Evolutionary conservation across 257 asterid species (phyloP).

Genomic region (Prunella vulgaris): DNA sequence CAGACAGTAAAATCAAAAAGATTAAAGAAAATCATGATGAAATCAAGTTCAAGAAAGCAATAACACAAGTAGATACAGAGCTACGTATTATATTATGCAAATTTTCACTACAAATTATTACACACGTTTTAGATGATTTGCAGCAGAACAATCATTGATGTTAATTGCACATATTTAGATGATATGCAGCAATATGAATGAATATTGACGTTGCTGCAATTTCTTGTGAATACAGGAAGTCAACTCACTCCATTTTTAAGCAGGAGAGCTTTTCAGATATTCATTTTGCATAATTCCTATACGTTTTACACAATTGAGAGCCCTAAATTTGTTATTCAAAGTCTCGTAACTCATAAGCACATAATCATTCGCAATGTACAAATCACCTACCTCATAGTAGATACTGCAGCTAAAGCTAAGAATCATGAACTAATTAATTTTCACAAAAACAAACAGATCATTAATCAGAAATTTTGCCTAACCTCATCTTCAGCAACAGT

Average conservation of each 20-base stretch:
- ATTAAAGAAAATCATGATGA: neutral
- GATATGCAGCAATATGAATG: too few relatives aligned
- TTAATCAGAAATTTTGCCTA: neutral
- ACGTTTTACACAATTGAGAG: neutral
- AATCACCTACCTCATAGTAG: neutral
- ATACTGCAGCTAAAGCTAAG: neutral
- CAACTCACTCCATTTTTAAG: constrained; percentile 23
- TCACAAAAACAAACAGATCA: neutral
- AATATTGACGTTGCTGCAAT: too few relatives aligned
- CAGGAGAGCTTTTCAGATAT: neutral
- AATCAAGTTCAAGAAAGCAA: neutral
- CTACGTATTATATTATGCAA: neutral
- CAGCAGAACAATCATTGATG: too few relatives aligned
- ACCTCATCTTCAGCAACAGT: constrained; percentile 94
- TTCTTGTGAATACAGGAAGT: constrained; percentile 4
- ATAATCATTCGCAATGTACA: neutral
- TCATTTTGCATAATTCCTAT: neutral
- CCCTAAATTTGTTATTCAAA: neutral
- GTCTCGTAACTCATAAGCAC: neutral
- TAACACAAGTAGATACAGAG: neutral
- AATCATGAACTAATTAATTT: neutral
- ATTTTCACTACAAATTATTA: neutral
- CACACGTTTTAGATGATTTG: neutral
- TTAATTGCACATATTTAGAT: too few relatives aligned
- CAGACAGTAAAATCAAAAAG: neutral